Conservation (phyloP, 106 monocot species). For the Apostasia shenzhenica region DNA sequence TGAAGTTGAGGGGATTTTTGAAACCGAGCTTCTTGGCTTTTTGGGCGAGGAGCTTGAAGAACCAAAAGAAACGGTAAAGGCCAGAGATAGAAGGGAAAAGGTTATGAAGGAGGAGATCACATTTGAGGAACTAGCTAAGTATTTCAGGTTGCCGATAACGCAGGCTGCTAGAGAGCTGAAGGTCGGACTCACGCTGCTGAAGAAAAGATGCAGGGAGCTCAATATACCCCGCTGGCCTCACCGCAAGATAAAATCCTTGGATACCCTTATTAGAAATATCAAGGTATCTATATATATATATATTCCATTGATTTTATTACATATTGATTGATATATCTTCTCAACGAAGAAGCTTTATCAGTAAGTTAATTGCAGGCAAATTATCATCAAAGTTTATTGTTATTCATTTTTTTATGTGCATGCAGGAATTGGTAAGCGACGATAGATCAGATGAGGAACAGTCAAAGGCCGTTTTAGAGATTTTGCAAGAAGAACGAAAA, state of each 20-base stretch:
- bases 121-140: slow-evolving; percentile 52
- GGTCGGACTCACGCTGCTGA: slow-evolving; percentile 61
- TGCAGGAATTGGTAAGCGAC: slow-evolving; percentile 42
- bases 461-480: slow-evolving; percentile 32
- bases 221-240: slow-evolving; percentile 79
- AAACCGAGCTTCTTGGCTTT: neutral
- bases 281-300: slow-evolving; percentile 23
- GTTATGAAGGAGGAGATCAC: slow-evolving; percentile 20
- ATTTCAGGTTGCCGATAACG: slow-evolving; percentile 75
- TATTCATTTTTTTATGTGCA: neutral
- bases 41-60: neutral
- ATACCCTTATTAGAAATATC: slow-evolving; percentile 65
- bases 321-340: neutral
- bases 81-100: neutral
- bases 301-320: neutral
- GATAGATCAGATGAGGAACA: slow-evolving; percentile 32
- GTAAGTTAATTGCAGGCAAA: neutral
- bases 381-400: neutral
- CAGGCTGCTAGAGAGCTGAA: slow-evolving; percentile 68
- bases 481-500: slow-evolving; percentile 51
- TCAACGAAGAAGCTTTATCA: neutral
- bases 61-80: neutral
- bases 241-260: slow-evolving; percentile 74
- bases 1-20: neutral
- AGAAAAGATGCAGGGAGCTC: slow-evolving; percentile 75